Percentiles rank a stretch among this genome's conserved stretches.
These are phyloP conservation scores for Rachicladosporium sp. DNA, from an alignment of 2,329 filamentous ascomycete genomes.

Conservation along the genomic window DNA sequence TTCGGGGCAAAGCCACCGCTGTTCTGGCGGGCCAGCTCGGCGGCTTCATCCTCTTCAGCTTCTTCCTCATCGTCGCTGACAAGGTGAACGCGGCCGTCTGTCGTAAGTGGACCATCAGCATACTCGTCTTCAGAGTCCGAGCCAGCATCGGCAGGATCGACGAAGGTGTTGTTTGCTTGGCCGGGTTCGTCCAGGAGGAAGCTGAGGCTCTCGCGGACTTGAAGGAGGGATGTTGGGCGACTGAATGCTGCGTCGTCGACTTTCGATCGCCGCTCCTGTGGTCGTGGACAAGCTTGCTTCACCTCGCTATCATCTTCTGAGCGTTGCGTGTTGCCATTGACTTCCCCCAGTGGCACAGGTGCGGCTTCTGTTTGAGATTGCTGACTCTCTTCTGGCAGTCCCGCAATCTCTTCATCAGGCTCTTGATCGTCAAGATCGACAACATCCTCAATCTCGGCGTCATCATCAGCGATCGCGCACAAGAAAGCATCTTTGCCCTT, in stretches of 20 bases:
- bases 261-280: slow-evolving; percentile 19
- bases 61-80: slow-evolving; percentile 42
- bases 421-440: slow-evolving; percentile 52
- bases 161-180: slow-evolving; percentile 1
- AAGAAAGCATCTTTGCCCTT: slow-evolving; percentile 73
- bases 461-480: slow-evolving; percentile 73
- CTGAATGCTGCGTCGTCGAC: slow-evolving; percentile 28
- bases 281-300: slow-evolving; percentile 27
- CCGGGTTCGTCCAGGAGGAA: slow-evolving; percentile 61
- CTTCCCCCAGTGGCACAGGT: slow-evolving; percentile 12
- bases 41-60: slow-evolving; percentile 35
- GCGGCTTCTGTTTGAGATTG: slow-evolving; percentile 10
- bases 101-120: slow-evolving; percentile 7
- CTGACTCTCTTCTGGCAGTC: slow-evolving; percentile 19
- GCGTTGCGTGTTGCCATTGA: slow-evolving; percentile 19
- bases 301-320: slow-evolving; percentile 8
- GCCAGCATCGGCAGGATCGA: slow-evolving; percentile 36
- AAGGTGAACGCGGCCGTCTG: slow-evolving; percentile 33
- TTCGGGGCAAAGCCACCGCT: slow-evolving; percentile 22
- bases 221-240: slow-evolving; percentile 62
- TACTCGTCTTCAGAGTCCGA: slow-evolving; percentile 29
- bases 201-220: slow-evolving; percentile 74
- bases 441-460: slow-evolving; percentile 52
- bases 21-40: slow-evolving; percentile 16
- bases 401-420: slow-evolving; percentile 25